A percentile compares a stretch with the other conserved stretches of the same genome.
These are phyloP conservation scores for Xylaria bambusicola DNA, from an alignment of 495 filamentous ascomycete genomes.

Conservation along the genomic window DNA sequence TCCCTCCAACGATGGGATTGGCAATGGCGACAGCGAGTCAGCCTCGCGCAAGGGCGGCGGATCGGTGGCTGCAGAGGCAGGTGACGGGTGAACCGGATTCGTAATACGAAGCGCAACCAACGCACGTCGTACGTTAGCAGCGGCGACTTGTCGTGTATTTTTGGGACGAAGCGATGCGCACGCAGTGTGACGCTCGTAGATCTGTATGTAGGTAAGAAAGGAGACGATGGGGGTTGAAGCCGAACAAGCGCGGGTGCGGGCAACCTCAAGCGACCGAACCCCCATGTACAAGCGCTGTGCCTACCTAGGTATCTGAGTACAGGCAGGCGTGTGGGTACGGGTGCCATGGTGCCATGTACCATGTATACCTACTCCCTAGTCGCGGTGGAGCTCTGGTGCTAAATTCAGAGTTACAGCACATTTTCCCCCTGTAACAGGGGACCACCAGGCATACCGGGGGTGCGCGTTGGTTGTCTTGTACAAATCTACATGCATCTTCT, in stretches of 20 bases:
- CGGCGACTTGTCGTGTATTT: conserved; percentile 7
- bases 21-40: conserved; percentile 21
- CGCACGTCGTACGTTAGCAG: conserved; percentile 7
- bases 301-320: background rate
- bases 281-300: background rate
- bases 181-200: conserved; percentile 22
- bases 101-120: conserved; percentile 12
- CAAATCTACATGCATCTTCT: too few species aligned
- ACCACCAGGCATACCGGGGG: background rate
- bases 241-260: conserved; percentile 12
- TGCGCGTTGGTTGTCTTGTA: background rate
- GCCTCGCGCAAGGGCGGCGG: conserved; percentile 16
- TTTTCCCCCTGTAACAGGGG: background rate
- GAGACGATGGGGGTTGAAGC: conserved; percentile 19
- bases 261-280: conserved; percentile 10
- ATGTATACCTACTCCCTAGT: too few species aligned
- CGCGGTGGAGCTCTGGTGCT: conserved; percentile 8
- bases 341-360: too few species aligned
- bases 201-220: conserved; percentile 17
- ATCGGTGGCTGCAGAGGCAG: conserved; percentile 19
- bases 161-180: conserved; percentile 21
- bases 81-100: background rate
- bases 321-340: too few species aligned
- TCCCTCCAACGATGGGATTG: conserved; percentile 18
- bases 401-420: conserved; percentile 11